A percentile compares a stretch with the other conserved stretches of the same genome.
These are phyloP conservation scores for Flaveria linearis DNA, from an alignment of 129 eudicot genomes.

Conservation along the genomic window DNA sequence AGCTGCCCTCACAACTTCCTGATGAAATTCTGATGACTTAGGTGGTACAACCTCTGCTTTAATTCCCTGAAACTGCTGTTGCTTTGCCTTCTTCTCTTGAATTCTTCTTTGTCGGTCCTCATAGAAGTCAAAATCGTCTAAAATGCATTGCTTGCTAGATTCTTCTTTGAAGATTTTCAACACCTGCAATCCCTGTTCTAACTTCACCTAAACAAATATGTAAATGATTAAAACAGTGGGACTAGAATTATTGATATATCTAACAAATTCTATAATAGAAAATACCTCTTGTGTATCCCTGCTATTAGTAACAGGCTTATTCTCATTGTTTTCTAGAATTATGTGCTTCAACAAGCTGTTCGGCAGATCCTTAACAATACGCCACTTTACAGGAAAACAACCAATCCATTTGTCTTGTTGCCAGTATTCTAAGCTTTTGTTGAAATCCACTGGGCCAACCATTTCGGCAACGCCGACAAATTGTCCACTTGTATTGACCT, in stretches of 20 bases:
- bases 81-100: slow-evolving; percentile 79
- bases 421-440: slow-evolving; percentile 80
- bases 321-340: slow-evolving; percentile 71
- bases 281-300: slow-evolving; percentile 89
- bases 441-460: slow-evolving; percentile 69
- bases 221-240: neutral
- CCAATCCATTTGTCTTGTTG: slow-evolving; percentile 92
- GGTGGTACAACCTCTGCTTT: slow-evolving; percentile 37
- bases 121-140: slow-evolving; percentile 86
- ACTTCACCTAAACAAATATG: slow-evolving; percentile 50
- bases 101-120: slow-evolving; percentile 72
- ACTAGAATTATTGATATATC: neutral
- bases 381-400: slow-evolving; percentile 93
- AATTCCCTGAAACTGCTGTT: slow-evolving; percentile 48
- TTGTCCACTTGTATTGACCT: slow-evolving; percentile 82
- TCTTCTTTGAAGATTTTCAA: slow-evolving; percentile 70
- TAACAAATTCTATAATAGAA: neutral
- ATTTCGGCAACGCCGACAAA: slow-evolving; percentile 88
- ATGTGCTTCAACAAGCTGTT: slow-evolving; percentile 79
- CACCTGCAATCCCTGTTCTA: slow-evolving; percentile 71
- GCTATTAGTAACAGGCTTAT: slow-evolving; percentile 84
- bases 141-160: slow-evolving; percentile 61
- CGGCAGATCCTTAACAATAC: slow-evolving; percentile 80
- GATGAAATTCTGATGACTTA: slow-evolving; percentile 35
- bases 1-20: slow-evolving; percentile 35